Evolutionary conservation across 1,284 basidiomycete species (phyloP).

Genomic region (Cryptococcus neoformans): DNA sequence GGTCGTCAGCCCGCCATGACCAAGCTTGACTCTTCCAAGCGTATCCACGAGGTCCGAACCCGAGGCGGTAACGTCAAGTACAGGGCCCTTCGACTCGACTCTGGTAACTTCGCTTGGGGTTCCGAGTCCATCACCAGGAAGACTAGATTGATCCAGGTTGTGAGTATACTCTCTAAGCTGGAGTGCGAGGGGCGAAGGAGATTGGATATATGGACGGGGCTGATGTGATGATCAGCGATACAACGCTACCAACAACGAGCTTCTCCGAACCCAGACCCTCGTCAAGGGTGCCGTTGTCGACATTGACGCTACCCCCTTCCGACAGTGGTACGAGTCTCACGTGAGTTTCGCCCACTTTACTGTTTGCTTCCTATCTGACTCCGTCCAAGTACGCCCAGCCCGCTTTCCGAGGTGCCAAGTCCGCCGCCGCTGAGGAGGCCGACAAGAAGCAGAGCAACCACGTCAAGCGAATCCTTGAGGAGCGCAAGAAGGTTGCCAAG

Average conservation of each 20-base stretch:
- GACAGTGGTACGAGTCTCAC: constrained; percentile 97
- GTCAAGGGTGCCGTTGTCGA: constrained; percentile 94
- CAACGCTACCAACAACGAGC: constrained; percentile 98
- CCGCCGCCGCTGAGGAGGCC: constrained; percentile 56
- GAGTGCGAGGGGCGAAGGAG: not conserved
- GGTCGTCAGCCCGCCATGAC: constrained; percentile 94
- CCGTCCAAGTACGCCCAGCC: constrained; percentile 79
- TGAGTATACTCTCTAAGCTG: constrained; percentile 53
- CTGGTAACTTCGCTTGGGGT: constrained; percentile 96
- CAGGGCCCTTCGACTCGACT: constrained; percentile 88
- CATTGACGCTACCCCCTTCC: constrained; percentile 93
- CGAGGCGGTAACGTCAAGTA: constrained; percentile 92
- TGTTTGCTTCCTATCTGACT: not conserved
- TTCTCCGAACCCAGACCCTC: constrained; percentile 96
- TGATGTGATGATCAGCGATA: constrained; percentile 62
- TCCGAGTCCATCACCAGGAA: constrained; percentile 89
- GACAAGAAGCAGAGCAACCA: constrained; percentile 80
- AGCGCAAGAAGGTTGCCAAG: constrained; percentile 90
- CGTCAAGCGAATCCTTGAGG: constrained; percentile 75
- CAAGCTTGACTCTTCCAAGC: constrained; percentile 82
- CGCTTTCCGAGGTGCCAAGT: constrained; percentile 73
- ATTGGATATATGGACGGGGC: not conserved
- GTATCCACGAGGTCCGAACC: constrained; percentile 86
- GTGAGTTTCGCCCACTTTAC: constrained; percentile 56
- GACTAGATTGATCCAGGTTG: constrained; percentile 90